Percentiles rank a stretch among this genome's conserved stretches.
Conservation (phyloP, 306 rosid genomes). For the Ammopiptanthus mongolicus region DNA sequence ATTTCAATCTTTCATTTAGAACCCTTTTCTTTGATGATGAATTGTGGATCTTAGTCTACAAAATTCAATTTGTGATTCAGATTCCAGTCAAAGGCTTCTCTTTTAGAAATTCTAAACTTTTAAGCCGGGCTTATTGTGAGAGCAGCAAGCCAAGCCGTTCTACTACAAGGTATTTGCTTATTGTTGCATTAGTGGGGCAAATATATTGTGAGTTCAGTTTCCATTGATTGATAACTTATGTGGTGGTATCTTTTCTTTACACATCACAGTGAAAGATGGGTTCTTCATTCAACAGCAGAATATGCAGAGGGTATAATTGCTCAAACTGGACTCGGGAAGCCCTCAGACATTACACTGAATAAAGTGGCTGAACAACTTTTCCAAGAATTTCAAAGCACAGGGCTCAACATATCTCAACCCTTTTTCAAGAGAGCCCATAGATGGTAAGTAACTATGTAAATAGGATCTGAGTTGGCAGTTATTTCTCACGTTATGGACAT, state of each 20-base stretch:
- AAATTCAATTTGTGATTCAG: constrained; percentile 38
- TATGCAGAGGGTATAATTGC: constrained; percentile 73
- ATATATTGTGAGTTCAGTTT: constrained; percentile 7
- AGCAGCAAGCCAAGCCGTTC: constrained; percentile 88
- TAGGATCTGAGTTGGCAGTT: constrained; percentile 5
- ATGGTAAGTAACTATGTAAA: constrained; percentile 58
- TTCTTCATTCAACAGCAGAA: constrained; percentile 76
- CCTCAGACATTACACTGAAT: constrained; percentile 48
- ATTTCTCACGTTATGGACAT: not conserved
- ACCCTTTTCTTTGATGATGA: not conserved
- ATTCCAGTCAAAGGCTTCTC: constrained; percentile 71
- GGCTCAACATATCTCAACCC: constrained; percentile 48
- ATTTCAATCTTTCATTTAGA: not conserved
- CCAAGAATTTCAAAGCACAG: constrained; percentile 58
- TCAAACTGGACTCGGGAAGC: constrained; percentile 76
- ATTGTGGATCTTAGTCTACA: constrained; percentile 18
- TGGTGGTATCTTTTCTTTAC: constrained; percentile 10
- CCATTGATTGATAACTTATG: constrained; percentile 3
- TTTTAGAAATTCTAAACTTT: constrained; percentile 52
- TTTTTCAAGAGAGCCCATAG: constrained; percentile 78
- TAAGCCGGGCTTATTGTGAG: constrained; percentile 78
- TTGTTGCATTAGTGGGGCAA: not conserved
- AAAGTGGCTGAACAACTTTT: constrained; percentile 78
- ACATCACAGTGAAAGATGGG: constrained; percentile 93
- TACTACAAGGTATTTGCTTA: constrained; percentile 44